Conservation (phyloP, 768 basidiomycete species). For the Podaxis rugospora region DNA sequence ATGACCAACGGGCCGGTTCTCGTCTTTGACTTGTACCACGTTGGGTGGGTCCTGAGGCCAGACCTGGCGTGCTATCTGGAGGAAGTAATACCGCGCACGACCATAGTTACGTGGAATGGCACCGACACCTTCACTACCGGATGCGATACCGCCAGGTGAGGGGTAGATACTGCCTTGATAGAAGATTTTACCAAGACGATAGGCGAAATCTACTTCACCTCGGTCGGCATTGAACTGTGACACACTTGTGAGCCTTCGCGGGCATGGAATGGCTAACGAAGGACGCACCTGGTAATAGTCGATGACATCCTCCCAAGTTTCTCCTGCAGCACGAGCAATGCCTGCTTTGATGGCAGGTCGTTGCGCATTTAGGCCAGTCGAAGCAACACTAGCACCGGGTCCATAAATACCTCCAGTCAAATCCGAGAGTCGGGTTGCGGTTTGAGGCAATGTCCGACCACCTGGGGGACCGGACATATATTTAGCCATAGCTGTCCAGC, state of each 20-base stretch:
- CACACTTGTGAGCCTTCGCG: constrained; percentile 9
- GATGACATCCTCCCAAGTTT: constrained; percentile 90
- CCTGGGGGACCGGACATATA: constrained; percentile 88
- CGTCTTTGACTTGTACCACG: constrained; percentile 50
- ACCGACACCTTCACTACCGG: constrained; percentile 90
- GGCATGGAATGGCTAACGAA: neutral
- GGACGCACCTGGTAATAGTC: constrained; percentile 80
- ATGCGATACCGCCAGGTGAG: constrained; percentile 71
- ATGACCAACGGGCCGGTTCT: constrained; percentile 46
- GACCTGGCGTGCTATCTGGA: constrained; percentile 72
- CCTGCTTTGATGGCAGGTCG: constrained; percentile 83
- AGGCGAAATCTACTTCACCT: constrained; percentile 85
- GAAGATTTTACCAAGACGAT: constrained; percentile 90
- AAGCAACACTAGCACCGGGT: constrained; percentile 90
- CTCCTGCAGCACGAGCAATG: constrained; percentile 78
- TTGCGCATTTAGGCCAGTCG: constrained; percentile 69
- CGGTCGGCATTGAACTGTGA: constrained; percentile 92
- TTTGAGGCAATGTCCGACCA: constrained; percentile 79
- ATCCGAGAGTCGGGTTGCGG: constrained; percentile 81
- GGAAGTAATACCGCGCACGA: constrained; percentile 80
- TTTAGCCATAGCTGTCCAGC: constrained; percentile 64
- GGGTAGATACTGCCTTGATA: constrained; percentile 94
- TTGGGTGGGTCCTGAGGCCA: constrained; percentile 83
- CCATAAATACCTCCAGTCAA: constrained; percentile 92
- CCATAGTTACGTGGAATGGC: constrained; percentile 77